Evolutionary conservation across 176 grass and related monocot genomes (phyloP).

Genomic region (Musa beccarii): DNA sequence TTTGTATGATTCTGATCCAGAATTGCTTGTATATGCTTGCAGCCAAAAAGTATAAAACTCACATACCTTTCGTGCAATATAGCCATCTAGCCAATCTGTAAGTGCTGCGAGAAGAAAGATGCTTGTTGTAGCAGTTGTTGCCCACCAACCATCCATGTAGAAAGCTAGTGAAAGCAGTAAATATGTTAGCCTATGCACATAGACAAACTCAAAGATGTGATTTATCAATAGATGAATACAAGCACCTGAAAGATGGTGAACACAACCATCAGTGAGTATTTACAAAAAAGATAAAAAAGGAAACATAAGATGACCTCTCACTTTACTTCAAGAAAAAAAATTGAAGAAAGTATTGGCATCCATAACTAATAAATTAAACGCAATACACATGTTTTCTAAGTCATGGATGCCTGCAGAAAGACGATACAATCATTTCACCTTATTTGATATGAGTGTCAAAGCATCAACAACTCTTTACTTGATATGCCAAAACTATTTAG

Average conservation of each 20-base stretch:
- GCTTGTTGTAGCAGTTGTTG: constrained; percentile 75
- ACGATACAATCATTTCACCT: no score
- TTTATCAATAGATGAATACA: not conserved
- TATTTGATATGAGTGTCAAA: no score
- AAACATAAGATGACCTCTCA: not conserved
- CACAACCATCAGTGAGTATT: not conserved
- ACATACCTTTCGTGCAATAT: constrained; percentile 93
- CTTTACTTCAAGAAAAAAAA: not conserved
- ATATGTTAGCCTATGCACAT: not conserved
- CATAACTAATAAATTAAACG: no score
- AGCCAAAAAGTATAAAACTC: not conserved
- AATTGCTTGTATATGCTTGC: not conserved
- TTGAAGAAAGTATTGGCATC: not conserved
- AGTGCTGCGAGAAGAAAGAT: constrained; percentile 88
- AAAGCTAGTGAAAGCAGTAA: constrained; percentile 44
- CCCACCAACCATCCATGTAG: constrained; percentile 72
- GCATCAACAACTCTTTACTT: not conserved
- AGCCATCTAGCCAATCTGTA: constrained; percentile 98
- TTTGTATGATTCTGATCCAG: not conserved
- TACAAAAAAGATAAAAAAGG: not conserved
- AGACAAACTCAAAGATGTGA: not conserved
- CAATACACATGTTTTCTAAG: no score
- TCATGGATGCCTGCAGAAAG: no score
- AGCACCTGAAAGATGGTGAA: not conserved
- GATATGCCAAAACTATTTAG: not conserved